These are phyloP conservation scores for Gentiana dahurica DNA, from an alignment of 257 asterid species.

Conservation along the genomic window DNA sequence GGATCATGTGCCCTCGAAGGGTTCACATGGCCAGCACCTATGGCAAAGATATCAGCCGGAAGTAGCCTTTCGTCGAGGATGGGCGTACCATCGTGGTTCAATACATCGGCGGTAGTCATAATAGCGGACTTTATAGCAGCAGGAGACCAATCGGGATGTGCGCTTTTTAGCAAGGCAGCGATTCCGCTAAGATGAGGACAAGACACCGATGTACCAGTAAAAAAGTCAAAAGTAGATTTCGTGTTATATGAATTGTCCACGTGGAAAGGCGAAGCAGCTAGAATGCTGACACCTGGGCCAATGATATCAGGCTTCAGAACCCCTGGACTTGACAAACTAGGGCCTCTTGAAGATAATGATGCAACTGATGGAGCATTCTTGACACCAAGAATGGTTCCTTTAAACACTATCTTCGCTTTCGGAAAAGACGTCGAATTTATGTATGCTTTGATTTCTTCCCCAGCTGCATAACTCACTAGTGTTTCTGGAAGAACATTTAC, in stretches of 20 bases:
- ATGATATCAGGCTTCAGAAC: constrained; percentile 20
- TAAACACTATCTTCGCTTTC: constrained; percentile 15
- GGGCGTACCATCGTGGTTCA: not conserved
- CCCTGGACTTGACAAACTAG: constrained; percentile 9
- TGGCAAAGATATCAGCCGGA: not conserved
- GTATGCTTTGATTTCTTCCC: constrained; percentile 15
- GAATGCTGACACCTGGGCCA: constrained; percentile 20
- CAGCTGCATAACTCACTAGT: constrained; percentile 10
- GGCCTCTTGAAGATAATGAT: constrained; percentile 23
- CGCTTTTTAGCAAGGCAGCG: constrained; percentile 1
- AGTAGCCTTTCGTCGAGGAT: not conserved
- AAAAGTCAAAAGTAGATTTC: not conserved
- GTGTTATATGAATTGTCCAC: not conserved
- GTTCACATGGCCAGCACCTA: constrained; percentile 3
- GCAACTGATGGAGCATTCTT: constrained; percentile 16
- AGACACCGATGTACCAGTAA: constrained; percentile 1
- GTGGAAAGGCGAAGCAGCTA: constrained; percentile 16
- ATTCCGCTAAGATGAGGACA: constrained; percentile 1
- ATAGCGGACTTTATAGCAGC: constrained; percentile 4
- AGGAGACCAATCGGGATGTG: constrained; percentile 2
- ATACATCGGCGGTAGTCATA: constrained; percentile 2
- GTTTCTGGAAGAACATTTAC: constrained; percentile 18
- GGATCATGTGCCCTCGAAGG: constrained; percentile 1
- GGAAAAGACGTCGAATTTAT: constrained; percentile 16
- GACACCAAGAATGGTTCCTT: constrained; percentile 9